Evolutionary conservation across 805 yeast genomes (phyloP).

Genomic region (Henningerozyma blattae): DNA sequence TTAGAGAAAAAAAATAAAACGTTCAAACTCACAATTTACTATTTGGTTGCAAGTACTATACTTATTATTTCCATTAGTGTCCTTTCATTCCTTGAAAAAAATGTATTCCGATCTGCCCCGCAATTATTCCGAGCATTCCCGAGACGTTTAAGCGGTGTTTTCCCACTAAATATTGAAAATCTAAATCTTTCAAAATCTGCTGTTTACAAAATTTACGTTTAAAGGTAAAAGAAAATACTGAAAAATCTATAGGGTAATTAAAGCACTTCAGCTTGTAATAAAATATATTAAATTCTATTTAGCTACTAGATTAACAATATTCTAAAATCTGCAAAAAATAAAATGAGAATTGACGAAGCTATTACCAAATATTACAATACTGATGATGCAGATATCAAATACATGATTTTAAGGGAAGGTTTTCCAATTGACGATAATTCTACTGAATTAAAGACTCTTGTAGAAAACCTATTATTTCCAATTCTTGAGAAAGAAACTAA

Average conservation of each 20-base stretch:
- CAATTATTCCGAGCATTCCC: too few relatives aligned
- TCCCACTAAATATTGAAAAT: too few relatives aligned
- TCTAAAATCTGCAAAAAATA: not conserved
- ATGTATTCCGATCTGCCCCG: too few relatives aligned
- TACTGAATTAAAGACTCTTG: constrained; percentile 45
- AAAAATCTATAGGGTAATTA: not conserved
- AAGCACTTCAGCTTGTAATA: too few relatives aligned
- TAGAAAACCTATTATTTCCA: constrained; percentile 35
- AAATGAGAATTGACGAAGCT: constrained; percentile 4
- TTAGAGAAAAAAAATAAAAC: too few relatives aligned
- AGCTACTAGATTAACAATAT: too few relatives aligned
- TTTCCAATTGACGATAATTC: constrained; percentile 67
- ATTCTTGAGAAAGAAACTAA: constrained; percentile 36
- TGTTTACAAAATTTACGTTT: not conserved
- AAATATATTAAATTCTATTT: too few relatives aligned
- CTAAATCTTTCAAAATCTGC: not conserved
- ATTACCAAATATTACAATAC: constrained; percentile 10
- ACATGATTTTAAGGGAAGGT: constrained; percentile 75
- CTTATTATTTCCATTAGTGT: too few relatives aligned
- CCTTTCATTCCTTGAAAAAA: too few relatives aligned
- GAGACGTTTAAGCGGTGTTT: too few relatives aligned
- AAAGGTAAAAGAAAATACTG: not conserved
- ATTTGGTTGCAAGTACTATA: too few relatives aligned
- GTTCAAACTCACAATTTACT: too few relatives aligned
- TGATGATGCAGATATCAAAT: constrained; percentile 18